phyloP scores from a whole-genome alignment of 345 rosid species.

The Turnera subulata region DNA sequence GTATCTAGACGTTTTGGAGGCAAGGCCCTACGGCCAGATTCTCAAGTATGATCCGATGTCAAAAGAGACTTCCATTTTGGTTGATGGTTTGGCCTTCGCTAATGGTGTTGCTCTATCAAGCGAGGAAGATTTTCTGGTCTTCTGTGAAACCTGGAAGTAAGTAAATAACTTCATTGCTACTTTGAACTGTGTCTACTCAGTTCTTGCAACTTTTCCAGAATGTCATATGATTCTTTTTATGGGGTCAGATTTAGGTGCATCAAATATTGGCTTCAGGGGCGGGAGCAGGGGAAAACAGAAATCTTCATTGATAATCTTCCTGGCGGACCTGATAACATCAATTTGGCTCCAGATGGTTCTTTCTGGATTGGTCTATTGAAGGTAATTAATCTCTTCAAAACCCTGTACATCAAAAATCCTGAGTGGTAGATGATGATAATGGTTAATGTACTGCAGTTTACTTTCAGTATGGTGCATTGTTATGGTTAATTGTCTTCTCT shows the following conservation, averaged over 20 bases:
- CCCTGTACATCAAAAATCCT: too few species aligned
- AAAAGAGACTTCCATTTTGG: conserved; percentile 30
- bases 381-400: conserved; percentile 15
- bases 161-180: not conserved
- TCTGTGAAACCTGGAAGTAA: conserved; percentile 50
- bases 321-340: conserved; percentile 49
- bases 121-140: conserved; percentile 38
- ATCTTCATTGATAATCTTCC: conserved; percentile 44
- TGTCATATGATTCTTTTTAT: too few species aligned
- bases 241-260: conserved; percentile 38
- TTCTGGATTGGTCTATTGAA: conserved; percentile 45
- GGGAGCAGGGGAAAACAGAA: conserved; percentile 33
- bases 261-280: conserved; percentile 46
- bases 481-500: not conserved
- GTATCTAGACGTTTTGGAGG: conserved; percentile 47
- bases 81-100: conserved; percentile 34
- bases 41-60: conserved; percentile 44
- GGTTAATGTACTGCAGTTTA: too few species aligned
- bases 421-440: too few species aligned
- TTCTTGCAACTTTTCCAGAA: too few species aligned
- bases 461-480: too few species aligned
- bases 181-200: too few species aligned
- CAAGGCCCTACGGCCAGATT: conserved; percentile 49
- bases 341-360: conserved; percentile 53
- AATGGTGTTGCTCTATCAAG: conserved; percentile 51